Evolutionary conservation across 768 basidiomycete genomes (phyloP).

Genomic region (Leccinum disarticulatum): DNA sequence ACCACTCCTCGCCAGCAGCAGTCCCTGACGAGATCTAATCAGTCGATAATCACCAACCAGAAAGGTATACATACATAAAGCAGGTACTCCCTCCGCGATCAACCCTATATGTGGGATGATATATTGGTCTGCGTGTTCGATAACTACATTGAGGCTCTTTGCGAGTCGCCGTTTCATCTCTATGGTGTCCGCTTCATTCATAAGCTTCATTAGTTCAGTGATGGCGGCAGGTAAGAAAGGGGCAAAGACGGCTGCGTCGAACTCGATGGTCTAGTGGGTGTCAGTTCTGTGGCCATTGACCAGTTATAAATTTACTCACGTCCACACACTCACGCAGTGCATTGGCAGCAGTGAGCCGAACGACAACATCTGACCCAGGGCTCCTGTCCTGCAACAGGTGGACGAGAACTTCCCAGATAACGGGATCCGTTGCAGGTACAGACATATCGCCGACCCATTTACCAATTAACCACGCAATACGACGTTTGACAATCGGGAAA

Average conservation of each 20-base stretch:
- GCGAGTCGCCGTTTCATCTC: constrained; percentile 80
- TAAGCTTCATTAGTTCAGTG: constrained; percentile 63
- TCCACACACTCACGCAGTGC: constrained; percentile 83
- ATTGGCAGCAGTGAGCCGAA: constrained; percentile 80
- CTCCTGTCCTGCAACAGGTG: constrained; percentile 72
- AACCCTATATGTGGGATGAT: constrained; percentile 64
- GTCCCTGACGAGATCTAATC: constrained; percentile 50
- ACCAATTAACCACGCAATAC: constrained; percentile 93
- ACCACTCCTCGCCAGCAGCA: constrained; percentile 62
- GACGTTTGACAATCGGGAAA: constrained; percentile 89
- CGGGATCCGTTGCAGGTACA: constrained; percentile 53
- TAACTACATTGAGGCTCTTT: constrained; percentile 63
- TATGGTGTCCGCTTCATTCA: constrained; percentile 70
- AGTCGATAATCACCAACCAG: constrained; percentile 2
- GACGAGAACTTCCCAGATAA: constrained; percentile 79
- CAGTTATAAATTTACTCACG: constrained; percentile 48
- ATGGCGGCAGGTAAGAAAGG: constrained; percentile 65
- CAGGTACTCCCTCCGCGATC: constrained; percentile 65
- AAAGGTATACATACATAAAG: constrained; percentile 56
- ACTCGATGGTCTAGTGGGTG: constrained; percentile 54
- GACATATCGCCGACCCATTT: constrained; percentile 80
- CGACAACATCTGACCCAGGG: constrained; percentile 76
- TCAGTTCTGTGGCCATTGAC: constrained; percentile 7
- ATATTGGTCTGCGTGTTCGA: constrained; percentile 53
- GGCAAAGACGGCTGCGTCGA: constrained; percentile 61